Base-by-base conservation (phyloP, 139 green algal species). In the Bryopsis sp. region DNA sequence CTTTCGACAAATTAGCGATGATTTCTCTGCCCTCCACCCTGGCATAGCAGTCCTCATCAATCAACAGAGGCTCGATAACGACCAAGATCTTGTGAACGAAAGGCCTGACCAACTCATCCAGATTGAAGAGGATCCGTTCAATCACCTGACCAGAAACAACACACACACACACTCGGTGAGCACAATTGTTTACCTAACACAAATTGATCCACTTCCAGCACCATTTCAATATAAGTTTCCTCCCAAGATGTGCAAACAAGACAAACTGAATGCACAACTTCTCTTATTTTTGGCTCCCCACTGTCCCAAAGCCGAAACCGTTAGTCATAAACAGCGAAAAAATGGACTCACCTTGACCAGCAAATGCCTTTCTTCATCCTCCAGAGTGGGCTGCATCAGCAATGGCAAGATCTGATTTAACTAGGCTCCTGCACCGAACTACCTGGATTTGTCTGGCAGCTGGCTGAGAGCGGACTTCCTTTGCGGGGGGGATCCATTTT, bases 31-130 rank as follows among this genome's bases (percentile, higher is more conserved):
- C 94, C 81, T 98, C 93, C 48, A 97, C 90, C 58, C 92, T 88
- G 1, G 93, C 94, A 64, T 99, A 99, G 85, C 98, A 99, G 82
- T 99, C 94, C 83, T 99, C 94, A 66, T 99, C 94, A 71, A 99
- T 99, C 3, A 99, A 84, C 81, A 99, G 84, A 22, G 94, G 94
- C 85, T 99, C 91, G 67, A 98, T 99, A 58, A 99, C 94, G 29
- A 98, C 94, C 71, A 99, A 85, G 72, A 99, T 99, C 80, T 99
- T 98, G 87, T 99, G 94, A 71, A 97, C 92, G 65, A 91, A 98
- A 1, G 94, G 94, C 4, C 94, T 85, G 46, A 99, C 94, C 39
- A 98, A 81, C 78, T 99, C 94, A 61, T 98, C 94, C 73, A 99
- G 83, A 77, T 96, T 96, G 86, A 94, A 97, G 63, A 99, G 84